phyloP scores from a whole-genome alignment of 305 asterid genomes.

The Fraxinus platypoda region DNA sequence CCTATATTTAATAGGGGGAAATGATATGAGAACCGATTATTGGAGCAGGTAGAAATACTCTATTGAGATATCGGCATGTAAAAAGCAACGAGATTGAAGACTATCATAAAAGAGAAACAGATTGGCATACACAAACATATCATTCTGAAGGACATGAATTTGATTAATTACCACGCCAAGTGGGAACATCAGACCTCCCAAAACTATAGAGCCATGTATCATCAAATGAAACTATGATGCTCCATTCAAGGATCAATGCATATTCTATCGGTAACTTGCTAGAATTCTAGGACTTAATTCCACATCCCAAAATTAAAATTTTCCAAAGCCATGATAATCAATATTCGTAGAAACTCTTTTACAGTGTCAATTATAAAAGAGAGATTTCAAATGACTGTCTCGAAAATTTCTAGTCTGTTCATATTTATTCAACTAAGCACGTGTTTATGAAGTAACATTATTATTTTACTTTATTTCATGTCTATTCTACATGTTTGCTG shows the following conservation, averaged over 20 bases:
- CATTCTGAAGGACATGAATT: not conserved
- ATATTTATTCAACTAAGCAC: not conserved
- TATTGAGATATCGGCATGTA: not conserved
- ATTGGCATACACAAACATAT: not conserved
- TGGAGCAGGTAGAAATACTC: not conserved
- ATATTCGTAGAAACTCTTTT: not conserved
- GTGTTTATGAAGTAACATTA: not conserved
- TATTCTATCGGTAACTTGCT: not conserved
- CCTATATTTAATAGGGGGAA: not conserved
- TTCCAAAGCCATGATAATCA: not conserved
- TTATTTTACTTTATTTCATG: not conserved
- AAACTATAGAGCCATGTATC: not conserved
- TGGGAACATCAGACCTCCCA: not conserved
- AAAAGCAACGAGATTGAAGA: not conserved
- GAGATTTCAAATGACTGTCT: not conserved
- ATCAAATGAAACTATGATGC: not conserved
- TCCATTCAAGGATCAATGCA: not conserved
- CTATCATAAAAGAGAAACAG: not conserved
- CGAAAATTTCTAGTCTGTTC: not conserved
- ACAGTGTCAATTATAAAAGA: not conserved
- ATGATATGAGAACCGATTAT: not conserved
- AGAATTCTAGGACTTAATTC: not conserved
- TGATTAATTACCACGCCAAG: not conserved
- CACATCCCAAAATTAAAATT: not conserved
- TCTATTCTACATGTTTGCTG: not conserved